Evolutionary conservation across 2,329 filamentous ascomycete species (phyloP).

Genomic region (Diaporthe citri): DNA sequence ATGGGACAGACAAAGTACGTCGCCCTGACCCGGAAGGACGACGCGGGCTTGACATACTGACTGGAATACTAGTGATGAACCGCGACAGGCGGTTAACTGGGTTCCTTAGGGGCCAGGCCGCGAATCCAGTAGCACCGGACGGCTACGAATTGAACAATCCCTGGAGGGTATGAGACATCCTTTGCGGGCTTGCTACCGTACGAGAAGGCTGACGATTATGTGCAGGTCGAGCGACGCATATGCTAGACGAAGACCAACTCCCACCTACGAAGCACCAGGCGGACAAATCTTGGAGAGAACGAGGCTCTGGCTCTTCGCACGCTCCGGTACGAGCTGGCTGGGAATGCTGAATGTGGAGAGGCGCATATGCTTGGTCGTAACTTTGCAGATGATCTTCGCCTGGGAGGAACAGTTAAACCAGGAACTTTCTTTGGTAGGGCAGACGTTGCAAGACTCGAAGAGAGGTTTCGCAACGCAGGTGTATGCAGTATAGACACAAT

Average conservation of each 20-base stretch:
- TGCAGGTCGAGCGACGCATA: conserved; percentile 67
- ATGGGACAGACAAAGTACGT: conserved; percentile 74
- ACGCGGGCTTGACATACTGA: conserved; percentile 40
- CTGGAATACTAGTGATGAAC: conserved; percentile 68
- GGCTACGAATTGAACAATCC: conserved; percentile 74
- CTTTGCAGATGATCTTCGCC: background rate
- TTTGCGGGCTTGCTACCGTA: background rate
- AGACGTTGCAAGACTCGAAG: background rate
- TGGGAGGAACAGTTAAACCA: conserved; percentile 8
- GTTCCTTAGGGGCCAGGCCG: conserved; percentile 68
- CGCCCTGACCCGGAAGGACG: background rate
- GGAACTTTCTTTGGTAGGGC: conserved; percentile 19
- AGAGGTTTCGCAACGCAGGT: background rate
- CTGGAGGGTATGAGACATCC: conserved; percentile 66
- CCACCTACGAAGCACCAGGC: background rate
- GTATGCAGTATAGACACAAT: background rate
- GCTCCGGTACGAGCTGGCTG: background rate
- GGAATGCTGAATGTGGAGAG: background rate
- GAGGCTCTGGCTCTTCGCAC: background rate
- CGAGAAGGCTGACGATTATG: conserved; percentile 35
- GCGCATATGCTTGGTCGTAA: background rate
- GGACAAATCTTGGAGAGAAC: background rate
- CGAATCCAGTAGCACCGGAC: conserved; percentile 65
- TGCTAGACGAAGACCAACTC: conserved; percentile 49
- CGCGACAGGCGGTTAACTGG: conserved; percentile 73